These are phyloP conservation scores for Triticum monococcum DNA, from an alignment of 176 grass and related monocot species.

Conservation along the genomic window DNA sequence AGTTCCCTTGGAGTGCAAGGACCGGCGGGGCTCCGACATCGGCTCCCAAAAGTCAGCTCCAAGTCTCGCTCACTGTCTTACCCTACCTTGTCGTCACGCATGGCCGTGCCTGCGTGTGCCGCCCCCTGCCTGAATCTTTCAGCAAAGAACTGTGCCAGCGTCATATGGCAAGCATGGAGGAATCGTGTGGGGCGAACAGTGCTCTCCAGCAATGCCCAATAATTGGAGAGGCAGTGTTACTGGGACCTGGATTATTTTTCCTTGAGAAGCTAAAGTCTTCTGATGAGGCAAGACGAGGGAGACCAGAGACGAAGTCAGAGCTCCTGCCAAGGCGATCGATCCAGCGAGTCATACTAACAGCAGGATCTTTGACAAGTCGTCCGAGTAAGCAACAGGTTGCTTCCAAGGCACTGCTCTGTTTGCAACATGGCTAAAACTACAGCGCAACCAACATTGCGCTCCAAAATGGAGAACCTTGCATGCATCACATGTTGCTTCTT, in stretches of 20 bases:
- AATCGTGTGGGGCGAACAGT: neutral
- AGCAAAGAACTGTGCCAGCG: neutral
- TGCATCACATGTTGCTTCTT: neutral
- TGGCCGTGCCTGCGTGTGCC: neutral
- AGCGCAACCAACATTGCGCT: neutral
- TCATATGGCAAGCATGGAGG: neutral
- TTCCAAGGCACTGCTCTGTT: neutral
- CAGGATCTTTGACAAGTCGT: neutral
- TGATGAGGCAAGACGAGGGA: neutral
- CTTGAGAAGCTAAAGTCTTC: neutral
- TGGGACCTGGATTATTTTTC: neutral
- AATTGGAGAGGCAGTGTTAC: constrained; percentile 3
- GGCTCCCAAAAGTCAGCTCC: constrained; percentile 31
- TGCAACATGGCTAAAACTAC: neutral
- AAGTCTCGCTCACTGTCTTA: neutral
- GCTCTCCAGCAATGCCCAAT: neutral
- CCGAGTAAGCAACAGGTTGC: neutral
- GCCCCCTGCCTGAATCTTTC: constrained; percentile 19
- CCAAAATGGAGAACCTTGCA: neutral
- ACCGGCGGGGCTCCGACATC: constrained; percentile 8
- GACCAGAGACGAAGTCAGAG: neutral
- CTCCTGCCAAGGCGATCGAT: neutral
- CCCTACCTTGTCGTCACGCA: constrained; percentile 23
- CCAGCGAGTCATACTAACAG: neutral
- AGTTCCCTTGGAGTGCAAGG: constrained; percentile 26